Evolutionary conservation across 2,329 filamentous ascomycete genomes (phyloP).

Genomic region (Aureobasidium sp.): DNA sequence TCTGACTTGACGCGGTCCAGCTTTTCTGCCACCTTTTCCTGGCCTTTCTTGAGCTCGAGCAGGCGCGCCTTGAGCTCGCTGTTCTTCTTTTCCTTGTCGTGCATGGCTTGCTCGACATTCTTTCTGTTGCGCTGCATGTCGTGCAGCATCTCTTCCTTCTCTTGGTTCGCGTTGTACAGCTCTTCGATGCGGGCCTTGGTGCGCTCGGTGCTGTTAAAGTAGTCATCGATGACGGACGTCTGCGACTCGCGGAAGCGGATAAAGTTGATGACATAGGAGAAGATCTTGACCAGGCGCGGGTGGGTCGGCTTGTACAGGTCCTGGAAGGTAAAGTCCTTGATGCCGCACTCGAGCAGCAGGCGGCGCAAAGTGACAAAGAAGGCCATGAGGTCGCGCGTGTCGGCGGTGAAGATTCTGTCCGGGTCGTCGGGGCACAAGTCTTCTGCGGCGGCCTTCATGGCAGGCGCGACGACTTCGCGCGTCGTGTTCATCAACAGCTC

Average conservation of each 20-base stretch:
- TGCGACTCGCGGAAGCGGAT: slow-evolving; percentile 94
- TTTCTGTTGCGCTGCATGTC: slow-evolving; percentile 75
- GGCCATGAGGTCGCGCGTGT: slow-evolving; percentile 90
- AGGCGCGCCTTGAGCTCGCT: slow-evolving; percentile 79
- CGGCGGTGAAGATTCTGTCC: slow-evolving; percentile 69
- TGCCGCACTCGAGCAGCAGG: slow-evolving; percentile 76
- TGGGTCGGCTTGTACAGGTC: slow-evolving; percentile 89
- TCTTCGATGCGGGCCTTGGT: slow-evolving; percentile 84
- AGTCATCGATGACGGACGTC: slow-evolving; percentile 79
- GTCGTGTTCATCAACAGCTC: slow-evolving; percentile 91
- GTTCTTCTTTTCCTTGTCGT: slow-evolving; percentile 78
- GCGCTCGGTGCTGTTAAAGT: slow-evolving; percentile 84
- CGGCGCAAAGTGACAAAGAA: slow-evolving; percentile 82
- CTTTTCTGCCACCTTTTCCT: slow-evolving; percentile 75
- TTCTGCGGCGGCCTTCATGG: slow-evolving; percentile 86
- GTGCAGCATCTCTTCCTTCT: slow-evolving; percentile 70
- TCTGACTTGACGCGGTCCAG: slow-evolving; percentile 77
- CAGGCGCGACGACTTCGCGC: slow-evolving; percentile 85
- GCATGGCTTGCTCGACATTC: slow-evolving; percentile 72
- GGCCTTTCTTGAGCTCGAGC: slow-evolving; percentile 70
- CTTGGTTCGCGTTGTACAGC: slow-evolving; percentile 77
- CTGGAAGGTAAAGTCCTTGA: slow-evolving; percentile 87
- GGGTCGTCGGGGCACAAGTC: slow-evolving; percentile 77
- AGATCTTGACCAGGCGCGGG: slow-evolving; percentile 85
- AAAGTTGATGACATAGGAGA: slow-evolving; percentile 98